Base-by-base conservation (phyloP, 2,329 filamentous ascomycete genomes). In the Botrytis elliptica region DNA sequence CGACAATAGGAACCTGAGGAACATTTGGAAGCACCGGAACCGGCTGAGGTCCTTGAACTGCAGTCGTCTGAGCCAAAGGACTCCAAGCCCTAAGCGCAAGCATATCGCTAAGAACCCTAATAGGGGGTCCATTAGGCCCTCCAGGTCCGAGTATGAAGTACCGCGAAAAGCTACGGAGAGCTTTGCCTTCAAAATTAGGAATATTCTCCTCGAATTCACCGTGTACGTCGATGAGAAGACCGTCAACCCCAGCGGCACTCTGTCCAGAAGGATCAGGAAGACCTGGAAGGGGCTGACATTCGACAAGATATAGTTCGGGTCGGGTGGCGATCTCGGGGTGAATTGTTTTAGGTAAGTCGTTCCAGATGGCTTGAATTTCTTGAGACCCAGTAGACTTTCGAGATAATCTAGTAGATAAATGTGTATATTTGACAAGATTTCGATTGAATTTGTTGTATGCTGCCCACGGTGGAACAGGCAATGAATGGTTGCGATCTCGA, bases 131-230 rank as follows among this genome's bases (percentile, higher is more conserved):
- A 8, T 89, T 86, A 0, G 89, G 88, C 49, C 86, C 87, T 46
- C 92, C 93, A 1, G 94, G 93, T 0, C 93, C 93, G 29, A 97
- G 86, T 59, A 95, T 85, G 80, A 97, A 94, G 0, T 89, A 92
- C 69, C 94, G 90, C 71, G 94, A 93, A 82, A 97, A 97, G 81
- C 92, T 94, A 75, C 94, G 90, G 77, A 90, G 89, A 55, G 89
- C 86, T 62, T 87, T 87, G 63, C 88, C 86, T 66, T 86, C 85
- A 36, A 86, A 87, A 25, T 83, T 82, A 5, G 84, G 81, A 77
- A 92, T 88, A 29, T 91, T 84, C 80, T 97, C 94, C 67, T 95
- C 90, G 75, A 94, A 97, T 79, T 95, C 92, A 75, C 94, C 93
- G 78, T 96, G 92, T n/a, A 95, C 87, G 12, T 88, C 91, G 77